These are phyloP conservation scores for Porodaedalea pini DNA, from an alignment of 1,284 basidiomycete species.

Conservation along the genomic window DNA sequence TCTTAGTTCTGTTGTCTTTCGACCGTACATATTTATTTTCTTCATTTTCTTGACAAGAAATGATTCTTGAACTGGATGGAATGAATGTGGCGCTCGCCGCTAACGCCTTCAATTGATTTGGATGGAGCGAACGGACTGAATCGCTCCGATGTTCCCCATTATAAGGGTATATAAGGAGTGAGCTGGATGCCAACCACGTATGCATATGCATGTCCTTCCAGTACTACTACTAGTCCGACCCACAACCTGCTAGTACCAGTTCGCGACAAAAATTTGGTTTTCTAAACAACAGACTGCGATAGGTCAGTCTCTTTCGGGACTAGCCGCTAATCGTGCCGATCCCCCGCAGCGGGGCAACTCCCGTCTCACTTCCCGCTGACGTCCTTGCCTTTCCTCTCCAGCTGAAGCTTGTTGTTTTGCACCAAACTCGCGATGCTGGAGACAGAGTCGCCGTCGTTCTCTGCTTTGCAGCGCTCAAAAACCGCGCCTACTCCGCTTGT, in stretches of 20 bases:
- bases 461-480: conserved; percentile 15
- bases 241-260: no score
- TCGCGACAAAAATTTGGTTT: no score
- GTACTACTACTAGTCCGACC: no score
- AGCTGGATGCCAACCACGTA: no score
- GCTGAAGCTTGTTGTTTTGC: no score
- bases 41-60: no score
- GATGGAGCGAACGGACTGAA: not conserved
- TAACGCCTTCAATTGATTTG: no score
- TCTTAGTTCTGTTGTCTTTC: not conserved
- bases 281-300: not conserved
- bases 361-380: not conserved
- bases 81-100: no score
- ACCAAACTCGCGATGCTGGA: not conserved
- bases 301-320: not conserved
- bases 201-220: no score
- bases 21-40: not conserved
- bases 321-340: not conserved
- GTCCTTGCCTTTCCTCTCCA: not conserved
- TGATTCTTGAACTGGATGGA: no score
- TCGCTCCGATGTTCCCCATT: not conserved
- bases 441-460: not conserved
- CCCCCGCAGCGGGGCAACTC: no score
- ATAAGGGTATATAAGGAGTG: no score
- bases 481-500: conserved; percentile 18